Percentiles rank a stretch among this genome's conserved stretches.
These are phyloP conservation scores for Rhodotorula sphaerocarpa DNA, from an alignment of 768 basidiomycete genomes.

Conservation along the genomic window DNA sequence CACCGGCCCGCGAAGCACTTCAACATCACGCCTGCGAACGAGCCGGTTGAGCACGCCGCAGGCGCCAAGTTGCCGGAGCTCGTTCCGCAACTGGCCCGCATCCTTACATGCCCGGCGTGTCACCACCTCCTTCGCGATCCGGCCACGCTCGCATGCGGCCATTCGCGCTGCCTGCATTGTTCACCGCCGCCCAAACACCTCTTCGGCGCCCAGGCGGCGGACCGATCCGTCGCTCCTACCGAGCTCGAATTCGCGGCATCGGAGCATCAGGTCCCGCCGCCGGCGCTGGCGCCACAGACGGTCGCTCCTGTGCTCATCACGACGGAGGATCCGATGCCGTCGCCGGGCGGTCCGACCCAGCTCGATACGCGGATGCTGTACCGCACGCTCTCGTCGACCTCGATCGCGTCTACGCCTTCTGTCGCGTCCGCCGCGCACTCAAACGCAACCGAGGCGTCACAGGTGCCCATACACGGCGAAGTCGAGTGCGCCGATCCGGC, in stretches of 20 bases:
- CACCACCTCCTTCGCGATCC: constrained; percentile 27
- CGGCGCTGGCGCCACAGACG: not conserved
- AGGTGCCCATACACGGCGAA: not conserved
- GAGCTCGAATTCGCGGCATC: not conserved
- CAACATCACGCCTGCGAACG: not conserved
- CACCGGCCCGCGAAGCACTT: constrained; percentile 10
- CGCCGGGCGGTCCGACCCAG: not conserved
- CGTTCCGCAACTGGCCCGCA: constrained; percentile 17
- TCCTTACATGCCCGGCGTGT: constrained; percentile 33
- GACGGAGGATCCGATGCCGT: not conserved
- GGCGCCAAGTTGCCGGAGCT: constrained; percentile 2
- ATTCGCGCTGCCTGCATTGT: constrained; percentile 36
- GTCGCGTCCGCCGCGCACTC: not conserved
- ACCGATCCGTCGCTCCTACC: not conserved
- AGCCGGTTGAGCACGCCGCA: not conserved
- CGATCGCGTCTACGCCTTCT: not conserved
- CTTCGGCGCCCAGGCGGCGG: not conserved
- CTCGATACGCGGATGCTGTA: not conserved
- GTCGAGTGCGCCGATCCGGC: constrained; percentile 1
- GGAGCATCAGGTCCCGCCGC: too few species aligned
- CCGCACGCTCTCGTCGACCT: not conserved
- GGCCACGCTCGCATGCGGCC: constrained; percentile 36
- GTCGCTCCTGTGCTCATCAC: not conserved
- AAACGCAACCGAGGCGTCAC: not conserved
- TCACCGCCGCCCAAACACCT: not conserved